A percentile compares a stretch with the other conserved stretches of the same genome.
Evolutionary conservation across 2,329 filamentous ascomycete species (phyloP).

Genomic region (Pseudodiploospora longispora): DNA sequence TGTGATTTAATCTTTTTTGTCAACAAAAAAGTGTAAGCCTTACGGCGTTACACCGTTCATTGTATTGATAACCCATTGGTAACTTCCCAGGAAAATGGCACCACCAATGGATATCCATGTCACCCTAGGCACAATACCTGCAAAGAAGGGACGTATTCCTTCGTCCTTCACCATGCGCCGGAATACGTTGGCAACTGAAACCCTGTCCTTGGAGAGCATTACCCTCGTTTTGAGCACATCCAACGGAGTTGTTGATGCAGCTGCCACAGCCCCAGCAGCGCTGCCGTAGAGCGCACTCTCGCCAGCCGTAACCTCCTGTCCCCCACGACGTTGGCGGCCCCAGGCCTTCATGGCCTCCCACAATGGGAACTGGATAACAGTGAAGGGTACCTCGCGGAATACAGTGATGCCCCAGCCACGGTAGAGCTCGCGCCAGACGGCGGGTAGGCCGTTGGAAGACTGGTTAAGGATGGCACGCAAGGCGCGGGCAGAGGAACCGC

Average conservation of each 20-base stretch:
- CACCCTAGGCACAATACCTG: slow-evolving; percentile 71
- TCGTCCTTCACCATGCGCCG: slow-evolving; percentile 55
- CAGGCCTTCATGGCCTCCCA: slow-evolving; percentile 89
- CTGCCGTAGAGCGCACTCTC: slow-evolving; percentile 85
- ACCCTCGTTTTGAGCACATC: slow-evolving; percentile 96
- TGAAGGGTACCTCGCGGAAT: slow-evolving; percentile 93
- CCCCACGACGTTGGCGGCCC: slow-evolving; percentile 37
- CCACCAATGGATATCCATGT: slow-evolving; percentile 94
- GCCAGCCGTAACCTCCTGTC: slow-evolving; percentile 51
- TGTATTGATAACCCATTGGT: slow-evolving; percentile 79
- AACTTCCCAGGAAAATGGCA: slow-evolving; percentile 88
- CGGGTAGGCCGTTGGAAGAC: slow-evolving; percentile 34
- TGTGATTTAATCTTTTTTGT: slow-evolving; percentile 2
- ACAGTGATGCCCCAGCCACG: slow-evolving; percentile 88
- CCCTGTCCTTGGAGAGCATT: slow-evolving; percentile 73
- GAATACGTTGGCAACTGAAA: slow-evolving; percentile 52
- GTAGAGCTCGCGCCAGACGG: slow-evolving; percentile 79
- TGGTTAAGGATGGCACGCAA: slow-evolving; percentile 60
- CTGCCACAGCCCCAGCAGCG: slow-evolving; percentile 74
- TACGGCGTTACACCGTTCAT: slow-evolving; percentile 29
- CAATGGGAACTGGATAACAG: slow-evolving; percentile 91
- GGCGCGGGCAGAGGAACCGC: slow-evolving; percentile 58
- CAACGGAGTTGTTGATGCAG: slow-evolving; percentile 81
- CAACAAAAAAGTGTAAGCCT: neutral
- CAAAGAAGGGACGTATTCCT: slow-evolving; percentile 63